Conservation (phyloP, 306 rosid genomes). For the Vicia sativa region DNA sequence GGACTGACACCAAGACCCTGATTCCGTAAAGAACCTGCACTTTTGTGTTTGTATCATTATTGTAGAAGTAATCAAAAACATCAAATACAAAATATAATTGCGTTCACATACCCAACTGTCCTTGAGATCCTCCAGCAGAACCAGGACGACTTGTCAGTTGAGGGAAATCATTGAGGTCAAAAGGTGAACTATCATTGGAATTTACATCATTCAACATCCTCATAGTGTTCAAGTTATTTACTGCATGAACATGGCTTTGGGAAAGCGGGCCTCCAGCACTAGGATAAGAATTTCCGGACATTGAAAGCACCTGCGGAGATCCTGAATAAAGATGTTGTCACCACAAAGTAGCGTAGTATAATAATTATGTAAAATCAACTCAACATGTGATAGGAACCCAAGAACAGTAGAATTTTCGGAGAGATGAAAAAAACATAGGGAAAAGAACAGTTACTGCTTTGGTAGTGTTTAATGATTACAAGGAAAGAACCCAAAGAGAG, state of each 20-base stretch:
- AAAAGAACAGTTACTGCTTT: not conserved
- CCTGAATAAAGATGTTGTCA: slow-evolving; percentile 64
- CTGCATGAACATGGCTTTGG: slow-evolving; percentile 80
- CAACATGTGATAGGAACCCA: slow-evolving; percentile 3
- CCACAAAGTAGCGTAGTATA: slow-evolving; percentile 14
- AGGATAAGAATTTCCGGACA: slow-evolving; percentile 89
- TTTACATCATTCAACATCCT: slow-evolving; percentile 93
- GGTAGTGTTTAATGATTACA: not conserved
- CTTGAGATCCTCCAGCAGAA: slow-evolving; percentile 98
- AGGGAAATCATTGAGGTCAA: slow-evolving; percentile 94
- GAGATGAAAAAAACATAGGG: not conserved
- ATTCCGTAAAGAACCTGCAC: slow-evolving; percentile 90
- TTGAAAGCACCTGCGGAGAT: slow-evolving; percentile 86
- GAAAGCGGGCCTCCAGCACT: slow-evolving; percentile 83
- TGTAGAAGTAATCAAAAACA: slow-evolving; percentile 17
- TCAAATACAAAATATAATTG: slow-evolving; percentile 20
- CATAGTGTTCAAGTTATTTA: slow-evolving; percentile 76
- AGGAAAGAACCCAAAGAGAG: not conserved
- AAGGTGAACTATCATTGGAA: slow-evolving; percentile 81
- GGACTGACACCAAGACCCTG: slow-evolving; percentile 96
- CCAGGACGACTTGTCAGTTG: slow-evolving; percentile 88
- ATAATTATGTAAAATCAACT: slow-evolving; percentile 11
- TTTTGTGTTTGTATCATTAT: slow-evolving; percentile 33
- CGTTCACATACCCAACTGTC: slow-evolving; percentile 74
- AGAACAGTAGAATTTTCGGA: not conserved